These are phyloP conservation scores for Tolypocladium tropicale DNA, from an alignment of 2,329 filamentous ascomycete species.

Conservation along the genomic window DNA sequence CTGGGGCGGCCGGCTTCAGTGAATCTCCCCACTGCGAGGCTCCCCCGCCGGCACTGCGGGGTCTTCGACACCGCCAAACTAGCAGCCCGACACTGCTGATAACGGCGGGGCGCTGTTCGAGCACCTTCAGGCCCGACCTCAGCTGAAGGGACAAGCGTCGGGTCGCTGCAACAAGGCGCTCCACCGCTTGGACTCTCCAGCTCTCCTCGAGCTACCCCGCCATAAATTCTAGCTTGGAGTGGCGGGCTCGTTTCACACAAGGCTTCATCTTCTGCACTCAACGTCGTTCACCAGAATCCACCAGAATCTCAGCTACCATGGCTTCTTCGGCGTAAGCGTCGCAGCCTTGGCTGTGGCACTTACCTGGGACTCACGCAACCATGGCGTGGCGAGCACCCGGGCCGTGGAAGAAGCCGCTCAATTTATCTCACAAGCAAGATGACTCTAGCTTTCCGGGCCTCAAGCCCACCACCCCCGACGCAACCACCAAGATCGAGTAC, in stretches of 20 bases:
- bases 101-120: background rate
- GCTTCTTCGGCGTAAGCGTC: conserved; percentile 35
- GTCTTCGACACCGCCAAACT: background rate
- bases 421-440: conserved; percentile 29
- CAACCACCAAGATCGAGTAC: conserved; percentile 51
- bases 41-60: background rate
- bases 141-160: background rate
- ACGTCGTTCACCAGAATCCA: background rate
- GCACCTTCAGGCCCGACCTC: too few species aligned
- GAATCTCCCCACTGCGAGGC: background rate
- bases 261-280: background rate
- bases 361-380: conserved; percentile 21
- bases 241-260: background rate
- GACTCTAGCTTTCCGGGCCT: conserved; percentile 43
- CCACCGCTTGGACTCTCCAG: background rate
- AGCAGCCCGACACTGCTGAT: too few species aligned
- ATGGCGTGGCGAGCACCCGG: conserved; percentile 44
- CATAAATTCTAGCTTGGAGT: background rate
- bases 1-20: background rate
- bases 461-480: conserved; percentile 29
- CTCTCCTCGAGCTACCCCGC: background rate
- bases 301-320: conserved; percentile 22
- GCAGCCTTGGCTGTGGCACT: conserved; percentile 44
- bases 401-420: conserved; percentile 37
- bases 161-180: background rate